Conservation (phyloP, 768 basidiomycete species). For the Lentinula detonsa region DNA sequence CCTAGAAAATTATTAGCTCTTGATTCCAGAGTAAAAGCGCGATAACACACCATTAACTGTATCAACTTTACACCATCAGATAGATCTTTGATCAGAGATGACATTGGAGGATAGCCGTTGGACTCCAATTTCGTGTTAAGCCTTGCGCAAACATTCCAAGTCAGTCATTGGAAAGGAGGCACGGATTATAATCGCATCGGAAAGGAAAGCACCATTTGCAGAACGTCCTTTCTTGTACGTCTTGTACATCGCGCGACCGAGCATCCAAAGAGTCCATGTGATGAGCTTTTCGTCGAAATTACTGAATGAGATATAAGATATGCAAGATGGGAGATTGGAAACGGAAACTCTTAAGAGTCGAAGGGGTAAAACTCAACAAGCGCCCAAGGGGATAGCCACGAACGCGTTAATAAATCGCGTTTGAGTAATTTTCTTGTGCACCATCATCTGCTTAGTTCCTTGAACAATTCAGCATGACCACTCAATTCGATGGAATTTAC, state of each 20-base stretch:
- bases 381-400: not conserved
- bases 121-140: slow-evolving; percentile 92
- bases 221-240: slow-evolving; percentile 78
- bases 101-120: slow-evolving; percentile 82
- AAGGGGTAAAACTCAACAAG: not conserved
- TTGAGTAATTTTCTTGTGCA: slow-evolving; percentile 16
- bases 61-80: slow-evolving; percentile 94
- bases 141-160: slow-evolving; percentile 40
- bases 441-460: slow-evolving; percentile 6
- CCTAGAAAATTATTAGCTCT: slow-evolving; percentile 40
- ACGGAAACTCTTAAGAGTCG: not conserved
- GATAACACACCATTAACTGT: slow-evolving; percentile 74
- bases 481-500: slow-evolving; percentile 84
- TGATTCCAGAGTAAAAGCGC: slow-evolving; percentile 1
- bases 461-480: slow-evolving; percentile 41
- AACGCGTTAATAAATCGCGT: slow-evolving; percentile 22
- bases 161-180: not conserved
- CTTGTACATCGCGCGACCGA: slow-evolving; percentile 60
- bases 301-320: not conserved
- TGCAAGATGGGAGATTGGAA: not conserved
- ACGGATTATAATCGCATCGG: not conserved
- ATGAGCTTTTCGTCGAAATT: slow-evolving; percentile 7
- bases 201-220: slow-evolving; percentile 70
- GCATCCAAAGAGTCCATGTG: slow-evolving; percentile 56
- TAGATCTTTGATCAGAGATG: slow-evolving; percentile 82